Percentiles rank a stretch among this genome's conserved stretches.
Evolutionary conservation across 352 stramenopile species (phyloP).

Genomic region (Salisapilia sapeloensis): DNA sequence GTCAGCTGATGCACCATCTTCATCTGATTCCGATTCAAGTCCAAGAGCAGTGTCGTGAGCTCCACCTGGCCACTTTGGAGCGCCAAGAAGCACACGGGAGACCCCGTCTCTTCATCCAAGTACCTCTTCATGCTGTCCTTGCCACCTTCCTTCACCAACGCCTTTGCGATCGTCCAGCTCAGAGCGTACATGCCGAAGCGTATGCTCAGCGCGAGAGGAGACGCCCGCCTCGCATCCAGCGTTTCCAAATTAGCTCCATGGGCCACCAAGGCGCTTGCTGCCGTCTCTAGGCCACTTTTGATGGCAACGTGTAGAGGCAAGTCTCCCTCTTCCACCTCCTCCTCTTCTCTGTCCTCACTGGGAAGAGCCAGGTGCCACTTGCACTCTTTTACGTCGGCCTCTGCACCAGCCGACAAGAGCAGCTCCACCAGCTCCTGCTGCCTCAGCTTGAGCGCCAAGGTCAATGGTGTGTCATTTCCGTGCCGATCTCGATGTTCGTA

Average conservation of each 20-base stretch:
- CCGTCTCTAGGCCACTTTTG: conserved; percentile 24
- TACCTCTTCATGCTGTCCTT: conserved; percentile 7
- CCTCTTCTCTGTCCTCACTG: not conserved
- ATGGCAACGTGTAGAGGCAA: conserved; percentile 38
- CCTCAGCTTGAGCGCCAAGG: conserved; percentile 26
- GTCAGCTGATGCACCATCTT: conserved; percentile 6
- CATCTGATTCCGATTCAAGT: conserved; percentile 9
- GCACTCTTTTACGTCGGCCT: conserved; percentile 7
- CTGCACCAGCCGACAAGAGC: conserved; percentile 19
- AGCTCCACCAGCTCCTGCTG: conserved; percentile 33
- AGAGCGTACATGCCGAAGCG: conserved; percentile 45
- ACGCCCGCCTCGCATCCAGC: conserved; percentile 18
- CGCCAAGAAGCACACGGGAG: conserved; percentile 21
- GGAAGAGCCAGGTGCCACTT: conserved; percentile 8
- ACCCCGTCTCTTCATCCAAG: conserved; percentile 29
- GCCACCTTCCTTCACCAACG: not conserved
- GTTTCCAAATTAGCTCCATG: conserved; percentile 22
- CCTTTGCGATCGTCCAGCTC: conserved; percentile 6
- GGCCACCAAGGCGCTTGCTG: conserved; percentile 20
- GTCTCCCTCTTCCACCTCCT: conserved; percentile 10
- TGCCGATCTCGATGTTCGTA: conserved; percentile 14
- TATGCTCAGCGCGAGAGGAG: conserved; percentile 25
- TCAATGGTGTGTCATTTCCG: conserved; percentile 36
- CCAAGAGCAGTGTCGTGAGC: conserved; percentile 30
- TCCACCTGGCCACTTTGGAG: conserved; percentile 42